Percentiles rank a stretch among this genome's conserved stretches.
These are phyloP conservation scores for Catharanthus roseus DNA, from an alignment of 257 asterid species.

Conservation along the genomic window DNA sequence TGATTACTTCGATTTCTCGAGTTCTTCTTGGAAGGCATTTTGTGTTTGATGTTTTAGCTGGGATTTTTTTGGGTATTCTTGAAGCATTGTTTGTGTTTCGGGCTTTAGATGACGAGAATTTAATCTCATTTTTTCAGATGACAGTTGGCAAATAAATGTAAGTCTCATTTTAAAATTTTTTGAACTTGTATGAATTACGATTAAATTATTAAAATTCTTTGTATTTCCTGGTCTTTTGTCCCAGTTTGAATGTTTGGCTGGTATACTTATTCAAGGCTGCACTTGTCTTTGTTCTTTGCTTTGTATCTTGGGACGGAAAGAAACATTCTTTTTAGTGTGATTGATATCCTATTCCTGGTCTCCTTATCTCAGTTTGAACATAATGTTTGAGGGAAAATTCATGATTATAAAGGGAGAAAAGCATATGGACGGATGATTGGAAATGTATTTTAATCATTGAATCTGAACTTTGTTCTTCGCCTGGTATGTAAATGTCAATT, in stretches of 20 bases:
- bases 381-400: neutral
- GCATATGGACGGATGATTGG: neutral
- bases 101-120: slow-evolving; percentile 38
- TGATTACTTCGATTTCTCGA: slow-evolving; percentile 54
- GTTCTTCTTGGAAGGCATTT: slow-evolving; percentile 82
- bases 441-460: neutral
- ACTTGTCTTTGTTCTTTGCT: neutral
- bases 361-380: neutral
- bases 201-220: neutral
- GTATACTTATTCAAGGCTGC: neutral
- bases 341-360: neutral
- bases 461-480: neutral
- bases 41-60: slow-evolving; percentile 65
- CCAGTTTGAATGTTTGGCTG: neutral
- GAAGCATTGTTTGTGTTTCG: slow-evolving; percentile 57
- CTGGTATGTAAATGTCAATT: neutral
- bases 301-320: neutral
- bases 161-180: slow-evolving; percentile 16
- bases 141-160: slow-evolving; percentile 29
- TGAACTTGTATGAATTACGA: neutral
- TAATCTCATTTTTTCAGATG: slow-evolving; percentile 33
- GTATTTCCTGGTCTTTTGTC: neutral
- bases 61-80: slow-evolving; percentile 56
- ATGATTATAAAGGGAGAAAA: neutral
- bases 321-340: neutral